These are phyloP conservation scores for Aspergillus mulundensis DNA, from an alignment of 495 filamentous ascomycete genomes.

Conservation along the genomic window DNA sequence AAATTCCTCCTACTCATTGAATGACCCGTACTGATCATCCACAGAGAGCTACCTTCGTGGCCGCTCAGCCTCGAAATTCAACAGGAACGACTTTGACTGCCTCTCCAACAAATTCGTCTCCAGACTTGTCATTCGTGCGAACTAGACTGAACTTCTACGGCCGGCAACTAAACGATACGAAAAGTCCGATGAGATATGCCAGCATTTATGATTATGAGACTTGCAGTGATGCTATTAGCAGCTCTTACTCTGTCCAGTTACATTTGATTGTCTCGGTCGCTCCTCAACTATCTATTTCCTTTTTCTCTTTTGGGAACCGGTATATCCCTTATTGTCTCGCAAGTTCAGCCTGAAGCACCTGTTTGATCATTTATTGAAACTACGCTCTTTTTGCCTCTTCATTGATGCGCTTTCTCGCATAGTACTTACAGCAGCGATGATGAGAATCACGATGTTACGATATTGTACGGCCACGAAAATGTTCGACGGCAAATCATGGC, in stretches of 20 bases:
- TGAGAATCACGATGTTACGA: slow-evolving; percentile 49
- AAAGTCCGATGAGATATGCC: slow-evolving; percentile 24
- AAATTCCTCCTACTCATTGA: background rate
- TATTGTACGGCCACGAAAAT: slow-evolving; percentile 41
- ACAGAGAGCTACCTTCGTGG: slow-evolving; percentile 57
- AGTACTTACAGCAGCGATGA: slow-evolving; percentile 42
- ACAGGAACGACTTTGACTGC: slow-evolving; percentile 86
- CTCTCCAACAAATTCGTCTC: slow-evolving; percentile 93
- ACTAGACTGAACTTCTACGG: slow-evolving; percentile 47
- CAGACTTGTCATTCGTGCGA: slow-evolving; percentile 88
- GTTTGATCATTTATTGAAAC: slow-evolving; percentile 23
- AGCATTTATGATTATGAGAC: slow-evolving; percentile 28
- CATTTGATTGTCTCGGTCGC: slow-evolving; percentile 17
- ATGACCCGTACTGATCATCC: slow-evolving; percentile 23
- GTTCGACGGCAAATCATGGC: slow-evolving; percentile 21
- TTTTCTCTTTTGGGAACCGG: slow-evolving; percentile 17
- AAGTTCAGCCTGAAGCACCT: slow-evolving; percentile 21
- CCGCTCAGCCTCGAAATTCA: slow-evolving; percentile 65
- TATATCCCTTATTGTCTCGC: slow-evolving; percentile 16
- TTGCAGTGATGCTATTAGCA: slow-evolving; percentile 22
- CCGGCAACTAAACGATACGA: slow-evolving; percentile 19
- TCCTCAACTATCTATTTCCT: slow-evolving; percentile 10
- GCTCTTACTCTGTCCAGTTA: slow-evolving; percentile 17
- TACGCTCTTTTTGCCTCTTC: slow-evolving; percentile 25
- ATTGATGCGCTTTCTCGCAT: slow-evolving; percentile 43